Evolutionary conservation across 139 green algal genomes (phyloP).

Genomic region (Closterium sp.): DNA sequence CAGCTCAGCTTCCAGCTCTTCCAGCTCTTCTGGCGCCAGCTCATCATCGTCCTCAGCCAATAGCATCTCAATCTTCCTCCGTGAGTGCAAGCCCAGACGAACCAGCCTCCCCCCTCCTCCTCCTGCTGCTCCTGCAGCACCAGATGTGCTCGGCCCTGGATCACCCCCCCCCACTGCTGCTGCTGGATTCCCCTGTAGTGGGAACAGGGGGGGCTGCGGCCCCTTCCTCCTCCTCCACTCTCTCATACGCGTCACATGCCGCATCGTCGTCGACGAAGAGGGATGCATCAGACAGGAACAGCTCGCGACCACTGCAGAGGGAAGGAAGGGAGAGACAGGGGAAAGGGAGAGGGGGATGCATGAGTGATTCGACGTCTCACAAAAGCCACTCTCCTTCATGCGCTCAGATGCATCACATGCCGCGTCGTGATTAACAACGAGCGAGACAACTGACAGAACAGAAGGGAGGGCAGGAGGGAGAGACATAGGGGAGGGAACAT

Average conservation of each 20-base stretch:
- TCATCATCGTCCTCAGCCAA: constrained; percentile 44
- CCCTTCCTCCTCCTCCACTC: neutral
- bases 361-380: no score
- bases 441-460: constrained; percentile 62
- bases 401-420: neutral
- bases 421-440: neutral
- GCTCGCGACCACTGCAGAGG: constrained; percentile 77
- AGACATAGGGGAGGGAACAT: no score
- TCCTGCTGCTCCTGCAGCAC: no score
- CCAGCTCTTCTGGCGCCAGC: constrained; percentile 29
- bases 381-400: neutral
- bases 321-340: neutral
- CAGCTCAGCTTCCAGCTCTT: constrained; percentile 16
- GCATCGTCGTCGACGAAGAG: constrained; percentile 12
- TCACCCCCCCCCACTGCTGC: neutral
- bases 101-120: neutral
- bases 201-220: neutral
- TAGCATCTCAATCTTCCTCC: constrained; percentile 23
- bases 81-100: neutral
- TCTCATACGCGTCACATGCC: neutral
- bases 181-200: neutral
- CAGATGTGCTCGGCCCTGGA: neutral
- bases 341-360: no score
- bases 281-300: constrained; percentile 74
- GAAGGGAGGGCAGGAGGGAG: no score